These are phyloP conservation scores for Crithidia fasciculata DNA, from an alignment of 208 protist species.

Conservation along the genomic window DNA sequence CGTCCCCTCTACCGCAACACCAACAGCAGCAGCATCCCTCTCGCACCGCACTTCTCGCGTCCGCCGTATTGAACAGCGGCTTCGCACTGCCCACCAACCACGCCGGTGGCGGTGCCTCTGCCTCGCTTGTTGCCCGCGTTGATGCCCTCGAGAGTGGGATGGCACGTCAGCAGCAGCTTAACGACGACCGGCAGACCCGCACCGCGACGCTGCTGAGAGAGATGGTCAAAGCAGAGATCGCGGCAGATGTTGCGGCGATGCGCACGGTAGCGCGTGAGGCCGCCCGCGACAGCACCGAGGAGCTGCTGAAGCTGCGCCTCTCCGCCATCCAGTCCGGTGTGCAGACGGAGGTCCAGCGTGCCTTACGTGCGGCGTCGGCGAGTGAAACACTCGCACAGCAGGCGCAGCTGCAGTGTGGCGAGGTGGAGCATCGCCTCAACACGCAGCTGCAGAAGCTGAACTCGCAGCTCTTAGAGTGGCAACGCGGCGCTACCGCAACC, in stretches of 20 bases:
- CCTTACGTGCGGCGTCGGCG: slow-evolving; percentile 49
- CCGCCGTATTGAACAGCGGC: slow-evolving; percentile 21
- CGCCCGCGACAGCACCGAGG: slow-evolving; percentile 66
- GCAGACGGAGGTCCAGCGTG: slow-evolving; percentile 54
- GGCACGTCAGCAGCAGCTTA: slow-evolving; percentile 45
- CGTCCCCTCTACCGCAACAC: neutral
- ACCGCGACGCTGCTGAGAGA: slow-evolving; percentile 46
- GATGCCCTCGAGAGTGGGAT: slow-evolving; percentile 57
- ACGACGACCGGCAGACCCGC: slow-evolving; percentile 57
- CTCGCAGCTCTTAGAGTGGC: slow-evolving; percentile 23
- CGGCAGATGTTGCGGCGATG: slow-evolving; percentile 68
- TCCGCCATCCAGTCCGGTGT: slow-evolving; percentile 53
- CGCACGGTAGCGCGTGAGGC: slow-evolving; percentile 76
- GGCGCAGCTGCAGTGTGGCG: slow-evolving; percentile 30
- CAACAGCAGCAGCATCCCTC: slow-evolving; percentile 8
- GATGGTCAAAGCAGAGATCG: slow-evolving; percentile 59
- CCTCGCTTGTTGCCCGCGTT: slow-evolving; percentile 41
- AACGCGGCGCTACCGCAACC: slow-evolving; percentile 20
- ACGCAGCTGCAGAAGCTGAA: slow-evolving; percentile 34
- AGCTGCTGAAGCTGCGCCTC: slow-evolving; percentile 64
- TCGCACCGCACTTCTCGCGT: neutral
- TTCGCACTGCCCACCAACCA: neutral
- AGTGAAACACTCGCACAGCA: slow-evolving; percentile 44
- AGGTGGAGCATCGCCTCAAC: slow-evolving; percentile 22
- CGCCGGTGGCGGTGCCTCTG: neutral